Base-by-base conservation (phyloP, 768 basidiomycete genomes). In the Polyporus arcularius region DNA sequence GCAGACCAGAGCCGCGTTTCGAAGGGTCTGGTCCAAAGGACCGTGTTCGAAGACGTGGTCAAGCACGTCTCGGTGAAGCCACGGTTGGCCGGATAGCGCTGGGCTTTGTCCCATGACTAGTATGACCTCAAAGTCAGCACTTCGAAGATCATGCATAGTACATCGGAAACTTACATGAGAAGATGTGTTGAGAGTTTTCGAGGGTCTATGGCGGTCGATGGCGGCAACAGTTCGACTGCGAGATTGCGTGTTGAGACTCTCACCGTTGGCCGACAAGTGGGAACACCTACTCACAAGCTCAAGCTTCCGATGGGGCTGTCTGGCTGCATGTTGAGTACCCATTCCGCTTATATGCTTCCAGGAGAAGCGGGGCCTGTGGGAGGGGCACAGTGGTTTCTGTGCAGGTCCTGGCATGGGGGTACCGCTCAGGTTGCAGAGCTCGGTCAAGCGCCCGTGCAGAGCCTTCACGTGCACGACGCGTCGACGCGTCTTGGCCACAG, bases 391-490 rank as follows among this genome's bases (percentile, higher is more conserved):
- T 32, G 38, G 39, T 31, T 53, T 53, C 53, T 18, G 30, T 31
- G 18, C 41, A 32, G 42, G 28, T 40, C 14, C 4, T 30, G 42
- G 31, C 39, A 16, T 49, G 40, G 43, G 60, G 38, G 60, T 42
- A 55, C 55, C 55, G 42, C 55, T 45, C 48, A 16, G 41, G 54
- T 55, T 6, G 14, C 15, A 12, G 4, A 31, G 16, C 45, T 18
- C 35, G 14, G 52, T 52, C 54, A 55, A 53, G 49, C 60, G 60
- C 60, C 50, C 50, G 18, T 40, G 30, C 47, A 46, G 51, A 52
- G 39, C 30, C 43, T 56, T 49, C 60, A 61, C 60, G 60, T 61
- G 60, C 60, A 12, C 60, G 60, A 61, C 60, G 60, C 60, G 60
- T 61, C 52, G 55, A 61, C 55, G 60, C 60, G 55, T 61, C 60